Percentiles rank a stretch among this genome's conserved stretches.
These are phyloP conservation scores for Eucalyptus polybractea DNA, from an alignment of 345 rosid genomes.

Conservation along the genomic window DNA sequence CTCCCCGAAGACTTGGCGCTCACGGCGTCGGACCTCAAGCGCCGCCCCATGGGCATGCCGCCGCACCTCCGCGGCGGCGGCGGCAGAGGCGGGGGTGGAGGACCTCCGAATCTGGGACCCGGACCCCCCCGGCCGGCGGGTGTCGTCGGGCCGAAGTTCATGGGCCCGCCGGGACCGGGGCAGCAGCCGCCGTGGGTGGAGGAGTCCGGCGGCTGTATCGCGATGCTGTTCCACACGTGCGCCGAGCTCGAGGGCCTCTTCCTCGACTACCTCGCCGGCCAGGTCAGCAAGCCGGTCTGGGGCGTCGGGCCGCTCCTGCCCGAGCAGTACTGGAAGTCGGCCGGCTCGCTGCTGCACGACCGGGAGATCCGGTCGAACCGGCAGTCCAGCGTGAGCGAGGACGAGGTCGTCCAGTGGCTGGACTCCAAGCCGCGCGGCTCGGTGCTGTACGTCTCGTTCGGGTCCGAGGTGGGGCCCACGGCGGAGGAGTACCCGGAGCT, in stretches of 20 bases:
- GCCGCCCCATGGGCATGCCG: not conserved
- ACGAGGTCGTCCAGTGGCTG: slow-evolving; percentile 16
- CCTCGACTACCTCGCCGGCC: slow-evolving; percentile 2
- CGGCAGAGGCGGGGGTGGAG: not conserved
- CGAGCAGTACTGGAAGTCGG: slow-evolving; percentile 12
- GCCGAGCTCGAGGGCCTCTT: slow-evolving; percentile 19
- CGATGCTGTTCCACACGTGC: slow-evolving; percentile 22
- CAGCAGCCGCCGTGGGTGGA: slow-evolving; percentile 19
- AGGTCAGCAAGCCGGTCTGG: slow-evolving; percentile 23
- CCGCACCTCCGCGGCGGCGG: not conserved
- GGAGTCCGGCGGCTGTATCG: not conserved
- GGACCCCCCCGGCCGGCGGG: not conserved
- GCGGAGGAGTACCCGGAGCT: slow-evolving; percentile 5
- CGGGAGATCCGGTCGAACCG: slow-evolving; percentile 6
- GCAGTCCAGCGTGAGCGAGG: slow-evolving; percentile 10
- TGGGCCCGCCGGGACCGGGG: slow-evolving; percentile 18
- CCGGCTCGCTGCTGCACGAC: slow-evolving; percentile 16
- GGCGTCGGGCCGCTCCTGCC: slow-evolving; percentile 34
- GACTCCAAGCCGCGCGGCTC: slow-evolving; percentile 19
- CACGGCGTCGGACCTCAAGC: not conserved
- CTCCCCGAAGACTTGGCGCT: slow-evolving; percentile 13
- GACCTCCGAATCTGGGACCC: not conserved
- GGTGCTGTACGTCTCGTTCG: slow-evolving; percentile 25
- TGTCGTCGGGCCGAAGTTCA: not conserved
- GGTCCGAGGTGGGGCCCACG: slow-evolving; percentile 20